Base-by-base conservation (phyloP, 2,329 filamentous ascomycete genomes). In the Aspergillus alliaceus region DNA sequence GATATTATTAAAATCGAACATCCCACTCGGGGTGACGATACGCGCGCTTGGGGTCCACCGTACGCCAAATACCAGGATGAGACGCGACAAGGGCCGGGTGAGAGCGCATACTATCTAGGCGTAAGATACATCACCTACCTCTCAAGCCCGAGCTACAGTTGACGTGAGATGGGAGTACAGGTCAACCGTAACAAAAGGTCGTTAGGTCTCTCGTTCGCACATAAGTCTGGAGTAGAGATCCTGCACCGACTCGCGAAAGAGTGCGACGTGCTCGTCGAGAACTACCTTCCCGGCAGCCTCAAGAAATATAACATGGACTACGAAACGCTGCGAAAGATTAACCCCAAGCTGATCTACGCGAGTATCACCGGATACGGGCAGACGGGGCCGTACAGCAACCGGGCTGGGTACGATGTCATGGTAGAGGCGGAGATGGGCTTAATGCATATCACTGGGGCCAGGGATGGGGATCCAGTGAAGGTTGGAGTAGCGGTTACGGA, bases 1-100 rank as follows among this genome's bases (percentile, higher is more conserved):
- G 93, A 99, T 73, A 87, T 99, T 31, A 96, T 99, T 77, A 99
- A 99, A 76, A 85, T 99, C 60, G 95, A 99, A 76, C 95, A 99
- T 75, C 95, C 95, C 4, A 86, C 86, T 5, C 84, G 91, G 56
- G 95, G 91, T 35, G 95, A 99, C 72, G 95, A 99, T 72, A 99
- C 95, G 9, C 82, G 95, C 68, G 93, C 93, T 51, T 99, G 95
- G 95, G 95, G 95, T 0, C 95, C 95, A 24, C 95, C 95, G 1
- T 99, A 95, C 73, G 95, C 95, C 7, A 80, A 85, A 51, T 96
- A 96, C 72, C 84, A 82, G 60, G 72, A 85, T 31, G 84, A 80
- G 3, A 79, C 65, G 72, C 80, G 66, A 65, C 86, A 74, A 35
- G 72, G 91, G 0, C 88, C 90, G 1, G 95, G 95, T 24, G 95